Evolutionary conservation across 2,329 filamentous ascomycete species (phyloP).

Genomic region (Dryadomyces quercivorus): DNA sequence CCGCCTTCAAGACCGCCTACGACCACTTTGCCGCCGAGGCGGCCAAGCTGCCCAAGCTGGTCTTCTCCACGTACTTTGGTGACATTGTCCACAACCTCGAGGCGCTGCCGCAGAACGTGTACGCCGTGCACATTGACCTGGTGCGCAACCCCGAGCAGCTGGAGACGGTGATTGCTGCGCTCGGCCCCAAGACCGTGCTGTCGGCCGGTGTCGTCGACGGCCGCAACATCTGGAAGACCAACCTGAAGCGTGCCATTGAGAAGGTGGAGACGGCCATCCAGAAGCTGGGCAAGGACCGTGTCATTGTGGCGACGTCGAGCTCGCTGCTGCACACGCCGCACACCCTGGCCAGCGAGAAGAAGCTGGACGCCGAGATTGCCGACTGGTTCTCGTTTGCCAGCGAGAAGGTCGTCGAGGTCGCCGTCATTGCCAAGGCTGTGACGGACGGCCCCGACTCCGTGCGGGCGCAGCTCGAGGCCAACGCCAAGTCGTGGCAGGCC

Average conservation of each 20-base stretch:
- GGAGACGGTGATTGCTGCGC: constrained; percentile 65
- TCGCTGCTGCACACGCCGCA: constrained; percentile 97
- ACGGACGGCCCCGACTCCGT: constrained; percentile 84
- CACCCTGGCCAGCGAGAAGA: constrained; percentile 97
- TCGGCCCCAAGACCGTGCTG: constrained; percentile 80
- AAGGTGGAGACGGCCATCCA: constrained; percentile 79
- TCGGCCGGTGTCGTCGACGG: constrained; percentile 96
- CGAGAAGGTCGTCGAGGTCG: constrained; percentile 87
- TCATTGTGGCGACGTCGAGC: constrained; percentile 92
- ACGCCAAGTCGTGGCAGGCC: constrained; percentile 85
- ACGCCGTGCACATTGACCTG: constrained; percentile 87
- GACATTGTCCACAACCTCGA: constrained; percentile 99
- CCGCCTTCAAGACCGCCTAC: constrained; percentile 95
- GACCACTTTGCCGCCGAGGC: constrained; percentile 72
- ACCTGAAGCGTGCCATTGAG: constrained; percentile 93
- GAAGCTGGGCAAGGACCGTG: constrained; percentile 92
- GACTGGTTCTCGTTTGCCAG: constrained; percentile 98
- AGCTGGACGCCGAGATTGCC: constrained; percentile 80
- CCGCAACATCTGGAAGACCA: constrained; percentile 99
- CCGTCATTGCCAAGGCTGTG: constrained; percentile 91
- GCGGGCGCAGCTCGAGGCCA: constrained; percentile 82
- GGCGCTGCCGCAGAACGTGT: constrained; percentile 64
- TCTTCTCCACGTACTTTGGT: constrained; percentile 96
- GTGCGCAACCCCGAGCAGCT: constrained; percentile 98
- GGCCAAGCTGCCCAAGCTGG: constrained; percentile 71